Conservation (phyloP, 164 flowering plant species). For the Kalanchoe fedtschenkoi region DNA sequence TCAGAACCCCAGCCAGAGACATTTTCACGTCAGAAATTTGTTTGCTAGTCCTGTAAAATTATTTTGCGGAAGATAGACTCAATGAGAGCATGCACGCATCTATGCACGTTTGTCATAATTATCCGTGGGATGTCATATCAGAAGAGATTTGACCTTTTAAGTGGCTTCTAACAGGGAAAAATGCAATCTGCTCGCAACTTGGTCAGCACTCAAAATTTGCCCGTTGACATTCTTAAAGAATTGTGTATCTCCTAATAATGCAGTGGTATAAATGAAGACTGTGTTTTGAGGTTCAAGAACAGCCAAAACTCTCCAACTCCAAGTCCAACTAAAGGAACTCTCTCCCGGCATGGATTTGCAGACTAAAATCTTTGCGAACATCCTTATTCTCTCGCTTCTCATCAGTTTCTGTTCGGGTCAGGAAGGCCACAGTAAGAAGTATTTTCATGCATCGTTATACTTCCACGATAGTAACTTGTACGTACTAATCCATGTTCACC, state of each 20-base stretch:
- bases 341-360: background rate
- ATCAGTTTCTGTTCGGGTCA: background rate
- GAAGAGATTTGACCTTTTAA: background rate
- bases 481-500: background rate
- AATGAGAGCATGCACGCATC: background rate
- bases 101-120: background rate
- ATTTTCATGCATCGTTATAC: background rate
- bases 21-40: background rate
- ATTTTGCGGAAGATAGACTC: background rate
- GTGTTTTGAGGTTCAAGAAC: background rate
- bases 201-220: conserved; percentile 2
- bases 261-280: background rate
- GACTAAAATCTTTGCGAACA: background rate
- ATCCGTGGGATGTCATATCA: background rate
- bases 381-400: background rate
- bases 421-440: background rate
- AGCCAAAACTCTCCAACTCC: background rate
- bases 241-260: background rate
- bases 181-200: background rate
- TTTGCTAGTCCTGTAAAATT: background rate
- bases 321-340: background rate
- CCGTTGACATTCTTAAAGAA: conserved; percentile 1
- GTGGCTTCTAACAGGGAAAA: background rate
- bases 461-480: too few relatives aligned
- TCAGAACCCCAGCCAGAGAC: too few relatives aligned